Evolutionary conservation across 176 grass and related monocot genomes (phyloP).

Genomic region (Oryza punctata): DNA sequence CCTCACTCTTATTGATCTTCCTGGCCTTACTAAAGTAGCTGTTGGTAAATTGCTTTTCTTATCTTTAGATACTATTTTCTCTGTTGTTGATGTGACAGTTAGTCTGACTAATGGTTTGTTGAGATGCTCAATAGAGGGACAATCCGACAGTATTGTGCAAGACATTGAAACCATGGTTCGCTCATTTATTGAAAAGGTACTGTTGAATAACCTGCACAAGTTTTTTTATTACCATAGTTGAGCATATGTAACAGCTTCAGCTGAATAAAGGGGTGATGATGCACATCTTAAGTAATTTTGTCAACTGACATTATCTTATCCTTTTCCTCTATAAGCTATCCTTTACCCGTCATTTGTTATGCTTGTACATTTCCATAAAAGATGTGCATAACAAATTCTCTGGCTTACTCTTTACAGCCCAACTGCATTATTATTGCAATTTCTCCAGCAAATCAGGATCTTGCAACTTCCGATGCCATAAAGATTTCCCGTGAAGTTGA

Average conservation of each 20-base stretch:
- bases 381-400: neutral
- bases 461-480: constrained; percentile 99
- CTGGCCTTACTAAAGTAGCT: constrained; percentile 97
- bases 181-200: constrained; percentile 89
- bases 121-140: constrained; percentile 61
- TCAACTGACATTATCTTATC: too few species aligned
- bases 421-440: constrained; percentile 95
- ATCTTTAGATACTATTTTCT: constrained; percentile 11
- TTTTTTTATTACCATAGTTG: neutral
- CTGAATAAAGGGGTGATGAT: too few species aligned
- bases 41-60: constrained; percentile 63
- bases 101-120: constrained; percentile 2
- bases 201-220: neutral
- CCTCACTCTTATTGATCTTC: constrained; percentile 96
- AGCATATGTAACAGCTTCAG: too few species aligned
- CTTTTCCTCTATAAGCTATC: neutral
- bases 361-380: neutral
- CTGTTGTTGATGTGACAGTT: neutral
- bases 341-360: neutral
- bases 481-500: constrained; percentile 98
- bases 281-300: too few species aligned
- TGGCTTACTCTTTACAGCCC: constrained; percentile 60
- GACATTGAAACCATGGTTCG: constrained; percentile 99
- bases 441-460: constrained; percentile 99
- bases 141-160: constrained; percentile 70